Percentiles rank a stretch among this genome's conserved stretches.
Conservation (phyloP, 495 filamentous ascomycete species). For the Neurospora sp. region DNA sequence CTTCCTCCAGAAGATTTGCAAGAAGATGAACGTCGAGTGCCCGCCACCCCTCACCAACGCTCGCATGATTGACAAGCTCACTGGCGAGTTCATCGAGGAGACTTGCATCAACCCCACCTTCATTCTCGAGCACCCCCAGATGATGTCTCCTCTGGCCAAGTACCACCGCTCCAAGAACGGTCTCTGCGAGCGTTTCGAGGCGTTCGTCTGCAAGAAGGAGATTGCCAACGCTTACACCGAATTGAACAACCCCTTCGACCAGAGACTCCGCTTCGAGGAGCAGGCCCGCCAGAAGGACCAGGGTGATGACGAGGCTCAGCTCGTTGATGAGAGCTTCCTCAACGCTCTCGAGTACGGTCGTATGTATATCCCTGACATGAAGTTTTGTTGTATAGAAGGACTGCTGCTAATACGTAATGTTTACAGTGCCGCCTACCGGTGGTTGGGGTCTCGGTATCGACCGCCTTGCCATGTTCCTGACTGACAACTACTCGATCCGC, state of each 20-base stretch:
- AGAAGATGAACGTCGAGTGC: conserved; percentile 88
- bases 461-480: conserved; percentile 93
- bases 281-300: conserved; percentile 92
- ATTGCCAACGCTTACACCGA: conserved; percentile 96
- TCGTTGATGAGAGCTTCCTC: conserved; percentile 91
- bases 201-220: conserved; percentile 96
- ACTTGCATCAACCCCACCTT: conserved; percentile 93
- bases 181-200: conserved; percentile 93
- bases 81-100: conserved; percentile 91
- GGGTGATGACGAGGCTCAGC: conserved; percentile 93
- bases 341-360: conserved; percentile 55
- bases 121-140: conserved; percentile 79
- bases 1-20: conserved; percentile 72
- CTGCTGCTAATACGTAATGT: neutral
- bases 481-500: conserved; percentile 87
- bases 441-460: conserved; percentile 98
- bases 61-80: conserved; percentile 95
- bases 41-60: conserved; percentile 84
- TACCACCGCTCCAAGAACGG: conserved; percentile 73
- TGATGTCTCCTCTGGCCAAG: conserved; percentile 98
- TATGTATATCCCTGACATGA: neutral
- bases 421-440: conserved; percentile 73
- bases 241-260: conserved; percentile 94
- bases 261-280: conserved; percentile 89
- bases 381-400: neutral